Base-by-base conservation (phyloP, 768 basidiomycete species). In the Favolaschia claudopus region DNA sequence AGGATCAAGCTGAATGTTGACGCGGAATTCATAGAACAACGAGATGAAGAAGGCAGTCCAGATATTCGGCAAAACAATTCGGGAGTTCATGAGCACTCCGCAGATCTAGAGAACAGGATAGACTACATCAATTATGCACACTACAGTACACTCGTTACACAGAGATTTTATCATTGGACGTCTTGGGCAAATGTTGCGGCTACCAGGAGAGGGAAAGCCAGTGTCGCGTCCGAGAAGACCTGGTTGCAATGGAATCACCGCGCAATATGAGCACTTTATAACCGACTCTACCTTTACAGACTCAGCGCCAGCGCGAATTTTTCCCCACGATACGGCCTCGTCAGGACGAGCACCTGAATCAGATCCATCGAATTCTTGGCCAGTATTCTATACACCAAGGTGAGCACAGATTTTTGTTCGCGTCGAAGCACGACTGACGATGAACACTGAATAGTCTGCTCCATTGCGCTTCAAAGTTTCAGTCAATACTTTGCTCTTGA, bases 321-420 rank as follows among this genome's bases (percentile, higher is more conserved):
- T 99, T 1, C 97, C 97, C 97, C 97, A 99, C 4, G 93, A 95
- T 24, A 99, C 87, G 1, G 97, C 97, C 75, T 99, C 97, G 67
- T 99, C 97, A 9, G 97, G 97, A 57, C 93, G 82, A 29, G 97
- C 96, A 17, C 96, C 96, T 6, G 96, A 96, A 73, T 99, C 96
- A 8, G 95, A 98, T 2, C 97, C 97, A 72, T 99, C 97, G 65
- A 97, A 99, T 78, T 99, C 97, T 79, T 99, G 95, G 0, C 96
- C 97, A 2, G 97, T 99, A 69, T 99, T 99, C 92, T 94, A 62
- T 77, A n/a, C n/a, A n/a, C n/a, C n/a, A n/a, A n/a, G n/a, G n/a
- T n/a, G n/a, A n/a, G n/a, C n/a, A n/a, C n/a, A n/a, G n/a, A n/a
- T n/a, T n/a, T n/a, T n/a, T n/a, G n/a, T n/a, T n/a, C n/a, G n/a